Conservation (phyloP, 192 early-diverging fungal genomes). For the Spizellomyces punctatus region DNA sequence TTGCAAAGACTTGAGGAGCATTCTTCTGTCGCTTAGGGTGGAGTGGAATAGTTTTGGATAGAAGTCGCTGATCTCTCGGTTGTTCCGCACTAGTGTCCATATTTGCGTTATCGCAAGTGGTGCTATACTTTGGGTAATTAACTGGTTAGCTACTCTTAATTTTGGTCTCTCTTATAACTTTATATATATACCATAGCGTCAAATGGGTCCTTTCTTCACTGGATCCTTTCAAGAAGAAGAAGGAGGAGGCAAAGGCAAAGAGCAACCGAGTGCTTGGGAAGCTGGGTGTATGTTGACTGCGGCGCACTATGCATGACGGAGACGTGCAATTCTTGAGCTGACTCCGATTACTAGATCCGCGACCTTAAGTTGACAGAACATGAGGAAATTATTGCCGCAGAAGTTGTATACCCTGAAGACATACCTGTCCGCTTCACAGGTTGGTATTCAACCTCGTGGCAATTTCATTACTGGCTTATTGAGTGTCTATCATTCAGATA, state of each 20-base stretch:
- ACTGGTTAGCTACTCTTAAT: constrained; percentile 68
- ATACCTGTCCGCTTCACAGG: constrained; percentile 82
- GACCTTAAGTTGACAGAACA: constrained; percentile 86
- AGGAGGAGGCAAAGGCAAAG: constrained; percentile 77
- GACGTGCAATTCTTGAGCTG: too few species aligned
- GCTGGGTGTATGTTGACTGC: constrained; percentile 59
- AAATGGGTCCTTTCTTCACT: constrained; percentile 78
- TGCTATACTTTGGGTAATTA: constrained; percentile 63
- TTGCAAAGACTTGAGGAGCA: neutral
- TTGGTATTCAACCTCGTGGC: constrained; percentile 20
- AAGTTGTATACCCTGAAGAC: constrained; percentile 93
- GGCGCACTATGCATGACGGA: too few species aligned
- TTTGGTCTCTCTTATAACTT: constrained; percentile 83
- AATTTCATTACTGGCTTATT: neutral
- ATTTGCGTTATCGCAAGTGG: constrained; percentile 86
- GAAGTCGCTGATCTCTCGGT: too few species aligned
- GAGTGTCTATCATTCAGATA: constrained; percentile 51
- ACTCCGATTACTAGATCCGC: neutral
- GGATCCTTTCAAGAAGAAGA: constrained; percentile 70
- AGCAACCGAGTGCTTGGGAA: constrained; percentile 67
- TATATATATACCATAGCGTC: constrained; percentile 69
- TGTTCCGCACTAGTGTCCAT: constrained; percentile 54
- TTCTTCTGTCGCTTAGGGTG: neutral
- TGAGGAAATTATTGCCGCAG: constrained; percentile 91
- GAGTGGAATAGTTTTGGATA: neutral